Conservation (phyloP, 1,284 basidiomycete genomes). For the Ganoderma sinense region DNA sequence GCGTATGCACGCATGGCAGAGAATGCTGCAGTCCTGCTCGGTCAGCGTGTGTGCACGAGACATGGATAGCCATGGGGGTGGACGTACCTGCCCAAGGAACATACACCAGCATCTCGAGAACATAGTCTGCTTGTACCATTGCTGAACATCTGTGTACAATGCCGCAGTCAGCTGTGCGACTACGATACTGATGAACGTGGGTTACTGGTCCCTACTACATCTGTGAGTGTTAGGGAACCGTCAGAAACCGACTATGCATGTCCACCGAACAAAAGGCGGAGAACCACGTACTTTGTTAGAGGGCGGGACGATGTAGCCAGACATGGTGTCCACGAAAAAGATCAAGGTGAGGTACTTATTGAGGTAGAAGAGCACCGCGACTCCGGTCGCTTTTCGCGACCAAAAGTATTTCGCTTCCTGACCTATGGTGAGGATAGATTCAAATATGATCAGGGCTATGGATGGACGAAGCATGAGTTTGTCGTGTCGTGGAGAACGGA, state of each 20-base stretch:
- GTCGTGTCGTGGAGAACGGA: not conserved
- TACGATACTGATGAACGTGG: no score
- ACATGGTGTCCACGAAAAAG: not conserved
- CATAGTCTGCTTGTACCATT: not conserved
- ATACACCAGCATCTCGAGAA: not conserved
- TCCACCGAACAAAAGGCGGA: not conserved
- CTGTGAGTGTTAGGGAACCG: no score
- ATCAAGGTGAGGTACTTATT: not conserved
- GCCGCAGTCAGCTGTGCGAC: not conserved
- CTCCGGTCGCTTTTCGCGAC: not conserved
- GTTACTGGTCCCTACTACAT: no score
- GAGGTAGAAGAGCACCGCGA: not conserved
- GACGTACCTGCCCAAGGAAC: not conserved
- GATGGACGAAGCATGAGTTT: not conserved
- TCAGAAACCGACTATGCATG: not conserved
- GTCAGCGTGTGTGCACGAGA: not conserved
- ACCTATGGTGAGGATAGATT: not conserved
- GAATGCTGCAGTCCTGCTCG: not conserved
- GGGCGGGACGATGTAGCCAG: not conserved
- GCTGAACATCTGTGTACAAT: not conserved
- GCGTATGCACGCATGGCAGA: slow-evolving; percentile 3
- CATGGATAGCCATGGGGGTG: no score
- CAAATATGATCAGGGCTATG: slow-evolving; percentile 3
- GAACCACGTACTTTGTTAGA: not conserved
- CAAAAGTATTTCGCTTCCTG: slow-evolving; percentile 2